phyloP scores from a whole-genome alignment of 306 rosid species.

The Morella rubra region DNA sequence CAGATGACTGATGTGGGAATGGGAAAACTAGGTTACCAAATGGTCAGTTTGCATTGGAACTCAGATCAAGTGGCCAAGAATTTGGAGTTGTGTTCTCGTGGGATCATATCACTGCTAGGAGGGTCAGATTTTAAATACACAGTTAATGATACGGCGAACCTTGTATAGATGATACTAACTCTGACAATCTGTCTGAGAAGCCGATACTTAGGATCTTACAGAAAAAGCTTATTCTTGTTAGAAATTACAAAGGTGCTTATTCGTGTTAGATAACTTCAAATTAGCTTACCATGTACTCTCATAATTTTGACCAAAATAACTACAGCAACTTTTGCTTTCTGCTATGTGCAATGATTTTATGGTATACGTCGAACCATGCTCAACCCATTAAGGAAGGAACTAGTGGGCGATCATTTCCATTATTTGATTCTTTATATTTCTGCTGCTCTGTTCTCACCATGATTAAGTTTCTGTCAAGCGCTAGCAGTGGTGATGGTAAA shows the following conservation, averaged over 20 bases:
- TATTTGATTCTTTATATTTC: no score
- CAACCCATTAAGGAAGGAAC: no score
- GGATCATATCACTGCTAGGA: background rate
- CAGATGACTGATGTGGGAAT: conserved; percentile 29
- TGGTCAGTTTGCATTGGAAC: background rate
- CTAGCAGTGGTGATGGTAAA: no score
- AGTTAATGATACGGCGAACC: conserved; percentile 17
- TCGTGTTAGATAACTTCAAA: conserved; percentile 22
- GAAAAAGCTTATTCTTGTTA: conserved; percentile 38
- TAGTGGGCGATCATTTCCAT: no score
- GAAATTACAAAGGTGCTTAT: conserved; percentile 38
- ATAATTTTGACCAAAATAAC: conserved; percentile 19
- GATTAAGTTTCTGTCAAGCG: no score
- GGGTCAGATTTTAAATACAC: conserved; percentile 14
- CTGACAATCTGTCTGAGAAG: conserved; percentile 25
- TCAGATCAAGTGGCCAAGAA: background rate
- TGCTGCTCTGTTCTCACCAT: no score
- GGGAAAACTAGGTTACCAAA: no score
- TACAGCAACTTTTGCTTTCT: conserved; percentile 12
- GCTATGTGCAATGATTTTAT: conserved; percentile 22
- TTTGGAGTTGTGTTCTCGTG: background rate
- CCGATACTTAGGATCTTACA: conserved; percentile 43
- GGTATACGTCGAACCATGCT: no score
- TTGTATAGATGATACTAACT: conserved; percentile 44
- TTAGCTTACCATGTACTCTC: background rate